Percentiles rank a stretch among this genome's conserved stretches.
Evolutionary conservation across 2,329 filamentous ascomycete species (phyloP).

Genomic region (Claviceps spartinae): DNA sequence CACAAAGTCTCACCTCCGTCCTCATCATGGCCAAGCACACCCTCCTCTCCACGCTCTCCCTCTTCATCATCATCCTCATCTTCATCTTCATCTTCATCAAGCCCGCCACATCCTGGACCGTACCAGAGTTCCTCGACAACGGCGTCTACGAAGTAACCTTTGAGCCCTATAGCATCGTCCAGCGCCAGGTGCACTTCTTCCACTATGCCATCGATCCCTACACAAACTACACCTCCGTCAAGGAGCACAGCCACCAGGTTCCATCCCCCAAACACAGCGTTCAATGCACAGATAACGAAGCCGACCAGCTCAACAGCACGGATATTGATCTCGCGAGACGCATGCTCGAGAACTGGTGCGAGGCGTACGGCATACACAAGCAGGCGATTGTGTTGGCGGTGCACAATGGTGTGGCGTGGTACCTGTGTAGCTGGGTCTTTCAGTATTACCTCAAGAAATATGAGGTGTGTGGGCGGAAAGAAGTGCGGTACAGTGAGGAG

Average conservation of each 20-base stretch:
- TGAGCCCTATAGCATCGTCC: background rate
- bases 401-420: slow-evolving; percentile 1
- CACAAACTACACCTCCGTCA: background rate
- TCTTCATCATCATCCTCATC: background rate
- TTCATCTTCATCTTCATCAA: background rate
- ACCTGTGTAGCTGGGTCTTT: slow-evolving; percentile 3
- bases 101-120: background rate
- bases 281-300: background rate
- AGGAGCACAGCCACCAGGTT: background rate
- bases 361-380: background rate
- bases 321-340: background rate
- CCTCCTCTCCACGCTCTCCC: background rate
- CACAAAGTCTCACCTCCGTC: background rate
- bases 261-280: background rate
- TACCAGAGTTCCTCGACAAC: background rate
- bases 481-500: background rate
- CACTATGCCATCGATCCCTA: slow-evolving; percentile 1
- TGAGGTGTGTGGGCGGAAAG: background rate
- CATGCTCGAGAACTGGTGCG: slow-evolving; percentile 7
- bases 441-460: background rate
- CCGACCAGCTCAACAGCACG: background rate
- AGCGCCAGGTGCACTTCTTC: background rate
- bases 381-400: slow-evolving; percentile 1
- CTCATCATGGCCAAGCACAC: background rate
- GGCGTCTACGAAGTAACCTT: slow-evolving; percentile 1